These are phyloP conservation scores for Spizellomyces punctatus DNA, from an alignment of 192 early-diverging fungal species.

Conservation along the genomic window DNA sequence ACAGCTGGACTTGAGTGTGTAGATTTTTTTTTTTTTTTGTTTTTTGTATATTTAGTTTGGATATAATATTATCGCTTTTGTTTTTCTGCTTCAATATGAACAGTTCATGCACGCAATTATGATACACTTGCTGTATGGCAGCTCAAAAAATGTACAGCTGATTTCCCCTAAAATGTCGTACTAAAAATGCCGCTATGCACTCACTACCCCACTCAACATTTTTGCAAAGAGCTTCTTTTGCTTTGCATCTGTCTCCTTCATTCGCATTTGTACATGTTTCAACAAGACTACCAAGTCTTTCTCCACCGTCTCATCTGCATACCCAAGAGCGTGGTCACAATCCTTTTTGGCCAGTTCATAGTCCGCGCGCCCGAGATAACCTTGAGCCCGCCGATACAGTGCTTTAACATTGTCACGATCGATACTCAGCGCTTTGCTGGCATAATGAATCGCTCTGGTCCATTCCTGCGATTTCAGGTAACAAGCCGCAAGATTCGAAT, in stretches of 20 bases:
- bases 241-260: slow-evolving; percentile 18
- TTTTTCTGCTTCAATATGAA: no score
- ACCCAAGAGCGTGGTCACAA: not conserved
- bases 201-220: not conserved
- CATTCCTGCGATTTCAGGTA: slow-evolving; percentile 24
- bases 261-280: slow-evolving; percentile 5
- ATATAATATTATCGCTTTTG: no score
- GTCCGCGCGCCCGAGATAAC: slow-evolving; percentile 5
- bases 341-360: slow-evolving; percentile 19
- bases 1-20: no score
- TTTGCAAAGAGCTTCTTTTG: slow-evolving; percentile 5
- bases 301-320: not conserved
- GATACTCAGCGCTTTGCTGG: slow-evolving; percentile 19
- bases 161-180: no score
- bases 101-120: no score
- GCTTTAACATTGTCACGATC: slow-evolving; percentile 28
- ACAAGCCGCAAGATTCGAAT: slow-evolving; percentile 27
- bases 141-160: no score
- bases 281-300: slow-evolving; percentile 1
- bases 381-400: slow-evolving; percentile 25
- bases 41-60: no score
- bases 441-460: slow-evolving; percentile 7
- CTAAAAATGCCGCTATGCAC: not conserved
- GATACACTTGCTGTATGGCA: no score
- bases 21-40: no score